Conservation (phyloP, 805 yeast species). For the Pichia ethanolica region DNA sequence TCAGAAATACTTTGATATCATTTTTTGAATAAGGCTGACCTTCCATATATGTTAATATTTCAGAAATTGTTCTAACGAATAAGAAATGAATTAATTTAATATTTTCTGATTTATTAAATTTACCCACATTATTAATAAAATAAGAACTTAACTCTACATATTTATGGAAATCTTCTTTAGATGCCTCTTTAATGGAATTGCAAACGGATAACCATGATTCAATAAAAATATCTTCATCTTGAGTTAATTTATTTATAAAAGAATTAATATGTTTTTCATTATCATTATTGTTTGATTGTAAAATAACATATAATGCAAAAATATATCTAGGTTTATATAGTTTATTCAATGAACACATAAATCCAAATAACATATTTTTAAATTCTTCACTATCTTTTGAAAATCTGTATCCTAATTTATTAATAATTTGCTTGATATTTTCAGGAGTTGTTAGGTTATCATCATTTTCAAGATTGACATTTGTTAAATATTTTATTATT, state of each 20-base stretch:
- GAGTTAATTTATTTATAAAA: background rate
- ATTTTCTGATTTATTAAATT: background rate
- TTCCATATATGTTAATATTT: background rate
- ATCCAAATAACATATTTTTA: conserved; percentile 12
- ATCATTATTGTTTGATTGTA: conserved; percentile 1
- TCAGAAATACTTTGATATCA: conserved; percentile 13
- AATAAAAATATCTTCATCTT: background rate
- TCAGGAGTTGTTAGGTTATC: background rate
- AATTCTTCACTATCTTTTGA: background rate
- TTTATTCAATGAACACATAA: conserved; percentile 8
- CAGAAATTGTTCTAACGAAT: conserved; percentile 3
- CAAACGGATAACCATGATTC: conserved; percentile 5
- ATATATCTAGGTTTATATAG: conserved; percentile 14
- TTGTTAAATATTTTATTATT: conserved; percentile 1
- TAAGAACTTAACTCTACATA: conserved; percentile 2
- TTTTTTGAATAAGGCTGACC: background rate
- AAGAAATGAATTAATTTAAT: background rate
- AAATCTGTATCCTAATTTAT: conserved; percentile 4
- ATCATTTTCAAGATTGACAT: background rate
- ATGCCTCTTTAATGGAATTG: conserved; percentile 2
- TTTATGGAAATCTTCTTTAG: background rate
- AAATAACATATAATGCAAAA: conserved; percentile 19
- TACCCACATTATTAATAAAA: conserved; percentile 4
- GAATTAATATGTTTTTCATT: conserved; percentile 2
- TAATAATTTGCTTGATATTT: conserved; percentile 9